Base-by-base conservation (phyloP, 371 early-diverging fungal species). In the Rhizopus delemar region DNA sequence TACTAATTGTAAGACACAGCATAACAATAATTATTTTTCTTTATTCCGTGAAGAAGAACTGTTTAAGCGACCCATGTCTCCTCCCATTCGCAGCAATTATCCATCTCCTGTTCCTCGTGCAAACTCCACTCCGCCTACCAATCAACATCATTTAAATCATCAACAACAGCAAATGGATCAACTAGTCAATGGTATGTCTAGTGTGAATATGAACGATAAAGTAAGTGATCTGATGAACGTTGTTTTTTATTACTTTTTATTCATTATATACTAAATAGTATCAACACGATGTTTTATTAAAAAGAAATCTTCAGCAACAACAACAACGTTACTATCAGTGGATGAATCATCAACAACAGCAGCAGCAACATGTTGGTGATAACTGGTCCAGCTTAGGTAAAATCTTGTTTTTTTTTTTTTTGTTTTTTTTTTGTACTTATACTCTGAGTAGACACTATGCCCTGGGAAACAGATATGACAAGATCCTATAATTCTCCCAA, bases 61-160 rank as follows among this genome's bases (percentile, higher is more conserved):
- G 11, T 12, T 12, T 33, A 39, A 13, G 46, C 59, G 64, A 41
- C 61, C 66, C 53, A 68, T 71, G 62, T 70, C 74, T 7, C 69
- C 71, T 53, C 63, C 71, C 41, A 48, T 62, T 12, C 74, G 62
- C 55, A 61, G 59, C 53, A 65, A 68, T 22, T 68, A 72, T 56
- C 56, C 63, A 13, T 48, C 75, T 4, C 76, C 73, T 49, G 69
- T 73, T 51, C 73, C 69, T 51, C 63, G 76, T 52, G 70, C 76
- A 33, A 76, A 72, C 57, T 76, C 76, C 8, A 76, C 76, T 51
- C 76, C 76, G 39, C 76, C 76, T 53, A 56, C 66, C 16, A 66
- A 66, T 50, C 66, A 63, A n/a, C 52, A 62, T 41, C 43, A 46
- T 1, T 59, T 56, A 32, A 45, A 36, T 29, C 52, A 56, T 39